Evolutionary conservation across 2,329 filamentous ascomycete genomes (phyloP).

Genomic region (Cercospora beticola): DNA sequence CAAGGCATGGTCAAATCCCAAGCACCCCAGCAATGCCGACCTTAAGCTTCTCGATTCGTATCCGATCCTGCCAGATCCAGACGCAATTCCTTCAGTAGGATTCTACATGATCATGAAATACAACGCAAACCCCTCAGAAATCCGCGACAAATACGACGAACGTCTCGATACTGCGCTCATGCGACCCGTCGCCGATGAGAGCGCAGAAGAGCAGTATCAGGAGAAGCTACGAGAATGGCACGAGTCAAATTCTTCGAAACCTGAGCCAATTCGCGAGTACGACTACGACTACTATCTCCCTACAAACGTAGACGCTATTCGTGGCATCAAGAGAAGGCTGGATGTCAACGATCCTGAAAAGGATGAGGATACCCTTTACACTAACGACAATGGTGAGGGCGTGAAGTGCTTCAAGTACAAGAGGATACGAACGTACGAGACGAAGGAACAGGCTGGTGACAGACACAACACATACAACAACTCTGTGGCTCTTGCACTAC

Average conservation of each 20-base stretch:
- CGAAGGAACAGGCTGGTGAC: conserved; percentile 53
- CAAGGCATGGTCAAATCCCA: conserved; percentile 60
- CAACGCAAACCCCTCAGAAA: conserved; percentile 57
- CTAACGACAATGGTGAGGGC: conserved; percentile 41
- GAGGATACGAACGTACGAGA: conserved; percentile 61
- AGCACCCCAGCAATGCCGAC: conserved; percentile 58
- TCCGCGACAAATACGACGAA: conserved; percentile 53
- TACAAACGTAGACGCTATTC: conserved; percentile 48
- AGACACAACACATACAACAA: conserved; percentile 56
- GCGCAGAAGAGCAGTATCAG: conserved; percentile 52
- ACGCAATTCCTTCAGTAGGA: conserved; percentile 59
- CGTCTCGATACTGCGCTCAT: conserved; percentile 61
- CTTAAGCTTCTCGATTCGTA: conserved; percentile 60
- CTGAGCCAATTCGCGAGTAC: conserved; percentile 55
- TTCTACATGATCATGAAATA: conserved; percentile 63
- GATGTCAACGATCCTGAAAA: conserved; percentile 54
- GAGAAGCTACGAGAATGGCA: conserved; percentile 50
- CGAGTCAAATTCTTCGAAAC: conserved; percentile 50
- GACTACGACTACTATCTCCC: conserved; percentile 63
- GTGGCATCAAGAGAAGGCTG: conserved; percentile 57
- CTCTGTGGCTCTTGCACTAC: conserved; percentile 57
- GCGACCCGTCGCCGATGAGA: conserved; percentile 49
- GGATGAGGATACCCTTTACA: conserved; percentile 54
- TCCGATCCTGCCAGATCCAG: conserved; percentile 61
- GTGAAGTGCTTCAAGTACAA: conserved; percentile 54